Percentiles rank a stretch among this genome's conserved stretches.
Evolutionary conservation across 2,329 filamentous ascomycete species (phyloP).

Genomic region (Rhynchosporium graminicola): DNA sequence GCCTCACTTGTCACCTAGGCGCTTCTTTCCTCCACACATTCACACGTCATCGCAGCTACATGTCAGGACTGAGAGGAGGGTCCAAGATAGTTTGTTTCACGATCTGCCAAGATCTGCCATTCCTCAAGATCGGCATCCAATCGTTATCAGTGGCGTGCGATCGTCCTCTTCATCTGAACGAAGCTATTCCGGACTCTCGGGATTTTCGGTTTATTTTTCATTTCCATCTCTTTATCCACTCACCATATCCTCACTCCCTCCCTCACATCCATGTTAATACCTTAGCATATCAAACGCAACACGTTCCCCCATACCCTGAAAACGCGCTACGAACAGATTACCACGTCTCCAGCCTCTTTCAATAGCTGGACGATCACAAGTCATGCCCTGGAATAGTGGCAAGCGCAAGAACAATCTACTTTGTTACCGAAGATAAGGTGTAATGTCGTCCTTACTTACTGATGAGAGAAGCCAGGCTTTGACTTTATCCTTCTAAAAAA

Average conservation of each 20-base stretch:
- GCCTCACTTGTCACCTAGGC: not conserved
- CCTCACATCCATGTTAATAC: not conserved
- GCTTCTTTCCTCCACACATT: not conserved
- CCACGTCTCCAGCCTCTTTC: conserved; percentile 48
- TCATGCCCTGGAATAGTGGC: conserved; percentile 32
- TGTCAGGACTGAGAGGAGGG: too few species aligned
- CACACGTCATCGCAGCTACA: not conserved
- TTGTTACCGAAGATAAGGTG: too few species aligned
- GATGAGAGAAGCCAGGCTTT: too few species aligned
- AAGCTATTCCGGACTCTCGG: too few species aligned
- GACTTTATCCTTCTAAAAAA: too few species aligned
- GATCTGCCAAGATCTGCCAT: not conserved
- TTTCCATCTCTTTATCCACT: not conserved
- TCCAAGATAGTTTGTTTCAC: not conserved
- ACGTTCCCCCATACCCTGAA: not conserved
- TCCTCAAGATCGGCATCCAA: not conserved
- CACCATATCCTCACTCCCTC: not conserved
- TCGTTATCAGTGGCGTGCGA: too few species aligned
- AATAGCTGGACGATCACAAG: conserved; percentile 55
- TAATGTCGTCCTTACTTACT: too few species aligned
- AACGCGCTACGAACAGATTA: conserved; percentile 55
- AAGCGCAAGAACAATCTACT: conserved; percentile 13
- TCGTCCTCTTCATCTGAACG: too few species aligned
- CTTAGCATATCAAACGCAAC: not conserved
- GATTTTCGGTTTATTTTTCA: too few species aligned